Evolutionary conservation across 441 rosid genomes (phyloP), one percentile per base, ranked within the genome.

Genomic region (Jatropha multifida): DNA sequence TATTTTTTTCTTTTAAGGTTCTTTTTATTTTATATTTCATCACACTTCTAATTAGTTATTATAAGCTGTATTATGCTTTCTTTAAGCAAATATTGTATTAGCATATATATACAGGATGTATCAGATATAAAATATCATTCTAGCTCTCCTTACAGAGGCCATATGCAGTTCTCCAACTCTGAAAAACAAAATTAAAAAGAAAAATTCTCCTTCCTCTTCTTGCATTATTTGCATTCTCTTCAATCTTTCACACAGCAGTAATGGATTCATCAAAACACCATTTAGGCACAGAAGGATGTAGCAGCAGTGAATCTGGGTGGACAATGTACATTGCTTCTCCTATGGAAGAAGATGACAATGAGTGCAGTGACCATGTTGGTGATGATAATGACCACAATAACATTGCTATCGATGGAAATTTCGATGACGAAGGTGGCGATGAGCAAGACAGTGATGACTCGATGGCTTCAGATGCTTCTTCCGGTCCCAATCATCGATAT

Each of bases 271-370:
- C 74, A 73, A 83, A 84, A 67, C 56, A 79, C 60, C 70, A 55
- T 67, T 38, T 64, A 27, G 69, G 77, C 55, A 62, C 80, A 11
- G 97, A 94, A 86, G 97, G 82, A 65, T 88, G 94, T 59, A 90
- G 96, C 85, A 94, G 97, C 88, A 94, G 90, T 75, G 98, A 94
- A 85, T 94, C 98, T 0, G 98, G 98, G 26, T 94, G 97, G 98
- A 94, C 98, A 20, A 87, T 77, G 70, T 94, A 94, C 84, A 83
- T 92, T 46, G 90, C 81, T 23, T 90, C 97, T 11, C 94, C 98
- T 11, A 84, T 79, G 80, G 67, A 87, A 79, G 90, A 87, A 79
- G 94, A 92, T 40, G 89, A 76, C 4, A 72, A 73, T 0, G 83
- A 83, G 10, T 83, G 82, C 77, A 74, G 75, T 17, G 81, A 77